Percentiles rank a stretch among this genome's conserved stretches.
phyloP scores from a whole-genome alignment of 345 rosid genomes.

The Citrus inodora region DNA sequence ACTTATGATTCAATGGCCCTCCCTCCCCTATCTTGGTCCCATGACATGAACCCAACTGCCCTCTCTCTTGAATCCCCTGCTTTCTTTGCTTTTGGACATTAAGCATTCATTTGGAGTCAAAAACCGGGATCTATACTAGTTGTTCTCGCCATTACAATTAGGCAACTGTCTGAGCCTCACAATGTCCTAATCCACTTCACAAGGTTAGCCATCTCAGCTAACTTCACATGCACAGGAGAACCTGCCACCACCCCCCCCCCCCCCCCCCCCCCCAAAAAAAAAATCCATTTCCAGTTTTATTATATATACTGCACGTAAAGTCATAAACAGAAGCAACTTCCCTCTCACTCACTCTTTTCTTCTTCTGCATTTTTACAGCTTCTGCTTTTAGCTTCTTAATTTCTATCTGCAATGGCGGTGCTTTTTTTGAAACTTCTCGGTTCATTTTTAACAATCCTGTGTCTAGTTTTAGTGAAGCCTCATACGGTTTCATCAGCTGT shows the following conservation, averaged over 20 bases:
- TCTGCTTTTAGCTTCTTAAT: background rate
- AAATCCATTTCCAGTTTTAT: background rate
- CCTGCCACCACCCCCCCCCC: too few species aligned
- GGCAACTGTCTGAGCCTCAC: background rate
- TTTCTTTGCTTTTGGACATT: background rate
- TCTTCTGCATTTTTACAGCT: background rate
- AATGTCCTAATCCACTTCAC: conserved; percentile 5
- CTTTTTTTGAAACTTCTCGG: background rate
- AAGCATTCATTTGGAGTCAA: background rate
- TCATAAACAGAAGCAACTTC: background rate
- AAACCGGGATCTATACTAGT: background rate
- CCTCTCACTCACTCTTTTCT: background rate
- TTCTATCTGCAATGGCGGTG: background rate
- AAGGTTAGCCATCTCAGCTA: conserved; percentile 1
- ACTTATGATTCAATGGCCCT: background rate
- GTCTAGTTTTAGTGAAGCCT: conserved; percentile 32
- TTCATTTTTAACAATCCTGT: conserved; percentile 29
- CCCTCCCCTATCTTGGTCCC: background rate
- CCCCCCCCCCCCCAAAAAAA: too few species aligned
- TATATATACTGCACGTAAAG: background rate
- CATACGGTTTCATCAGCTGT: conserved; percentile 50
- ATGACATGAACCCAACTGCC: background rate
- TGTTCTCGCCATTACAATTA: background rate
- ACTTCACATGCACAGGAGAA: conserved; percentile 18
- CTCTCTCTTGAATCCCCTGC: background rate